phyloP scores from a whole-genome alignment of 139 green algal genomes.

The Chlamydomonas schloesseri region DNA sequence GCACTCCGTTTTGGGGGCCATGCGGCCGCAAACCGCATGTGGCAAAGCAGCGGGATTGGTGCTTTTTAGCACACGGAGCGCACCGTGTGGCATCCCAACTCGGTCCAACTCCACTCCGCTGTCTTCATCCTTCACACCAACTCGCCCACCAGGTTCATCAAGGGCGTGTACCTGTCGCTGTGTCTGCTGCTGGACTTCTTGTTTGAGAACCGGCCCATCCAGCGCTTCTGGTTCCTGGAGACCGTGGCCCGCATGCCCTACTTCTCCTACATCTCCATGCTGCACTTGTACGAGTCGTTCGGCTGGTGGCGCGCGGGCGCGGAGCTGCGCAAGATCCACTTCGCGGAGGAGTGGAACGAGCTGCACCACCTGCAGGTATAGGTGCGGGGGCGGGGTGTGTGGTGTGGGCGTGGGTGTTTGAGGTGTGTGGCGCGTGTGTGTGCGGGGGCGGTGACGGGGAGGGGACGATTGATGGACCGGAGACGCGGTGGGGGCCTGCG shows the following conservation, averaged over 20 bases:
- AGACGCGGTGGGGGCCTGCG: too few relatives aligned
- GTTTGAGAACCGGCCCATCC: conserved; percentile 83
- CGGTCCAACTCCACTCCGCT: background rate
- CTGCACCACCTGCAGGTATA: conserved; percentile 74
- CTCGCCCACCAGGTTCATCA: conserved; percentile 56
- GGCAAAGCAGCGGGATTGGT: too few relatives aligned
- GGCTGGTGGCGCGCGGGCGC: conserved; percentile 86
- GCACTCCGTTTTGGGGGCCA: too few relatives aligned
- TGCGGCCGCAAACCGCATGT: too few relatives aligned
- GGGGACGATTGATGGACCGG: too few relatives aligned
- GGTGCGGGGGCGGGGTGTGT: too few relatives aligned
- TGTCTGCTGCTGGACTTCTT: conserved; percentile 82
- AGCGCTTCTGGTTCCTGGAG: conserved; percentile 79
- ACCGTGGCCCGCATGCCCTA: conserved; percentile 88
- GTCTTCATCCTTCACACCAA: background rate
- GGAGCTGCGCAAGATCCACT: conserved; percentile 87
- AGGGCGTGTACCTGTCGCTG: conserved; percentile 73
- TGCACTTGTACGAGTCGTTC: conserved; percentile 94
- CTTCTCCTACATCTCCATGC: conserved; percentile 95
- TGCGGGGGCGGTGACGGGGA: too few relatives aligned
- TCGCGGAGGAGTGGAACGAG: conserved; percentile 96
- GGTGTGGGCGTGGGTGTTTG: background rate
- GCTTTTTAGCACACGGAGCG: too few relatives aligned
- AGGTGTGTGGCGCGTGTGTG: too few relatives aligned
- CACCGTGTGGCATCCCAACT: too few relatives aligned